Base-by-base conservation (phyloP, 148 eudicot genomes). In the Talinum fruticosum region DNA sequence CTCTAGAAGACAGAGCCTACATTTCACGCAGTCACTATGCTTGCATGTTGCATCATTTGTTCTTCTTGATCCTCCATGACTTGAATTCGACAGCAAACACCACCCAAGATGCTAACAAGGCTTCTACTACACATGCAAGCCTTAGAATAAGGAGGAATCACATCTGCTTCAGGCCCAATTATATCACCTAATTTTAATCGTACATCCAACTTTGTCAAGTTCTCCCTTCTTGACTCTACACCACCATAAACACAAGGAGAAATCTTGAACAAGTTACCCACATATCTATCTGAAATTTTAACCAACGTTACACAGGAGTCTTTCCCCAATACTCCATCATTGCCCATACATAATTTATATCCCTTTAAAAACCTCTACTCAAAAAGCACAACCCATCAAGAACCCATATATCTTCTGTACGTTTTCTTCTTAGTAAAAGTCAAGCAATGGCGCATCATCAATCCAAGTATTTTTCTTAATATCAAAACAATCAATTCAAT, bases 311-410 rank as follows among this genome's bases (percentile, higher is more conserved):
- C 78, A 78, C 82, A 80, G 1, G 78, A 80, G 3, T 73, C 73
- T 72, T 35, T 73, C 10, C 66, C 15, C 82, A 69, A 36, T 80
- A 80, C 45, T 80, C 75, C 15, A 75, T 75, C 82, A 75, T 80
- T 23, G 75, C 57, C 82, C 78, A 80, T 26, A 80, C 77, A 29
- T 80, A 45, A 57, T 15, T 3, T 8, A 1, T 2, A 8, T 1
- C 15, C 3, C 26, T 5, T n/a, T 18, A 16, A 59, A 10, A 6
- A 51, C 53, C 69, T 6, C 67, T 38, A 19, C 2, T 28, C 14
- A 71, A 67, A 2, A 80, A 21, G 32, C 70, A 74, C 32, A 80
- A 57, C 29, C 78, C 82, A 57, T 74, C 69, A 38, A 80, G 8
- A 69, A 80, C 78, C 19, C 82, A 74, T 5, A 69, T 51, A 6